Evolutionary conservation across 1,139 yeast species (phyloP).

Genomic region (Suhomyces coccinellae): DNA sequence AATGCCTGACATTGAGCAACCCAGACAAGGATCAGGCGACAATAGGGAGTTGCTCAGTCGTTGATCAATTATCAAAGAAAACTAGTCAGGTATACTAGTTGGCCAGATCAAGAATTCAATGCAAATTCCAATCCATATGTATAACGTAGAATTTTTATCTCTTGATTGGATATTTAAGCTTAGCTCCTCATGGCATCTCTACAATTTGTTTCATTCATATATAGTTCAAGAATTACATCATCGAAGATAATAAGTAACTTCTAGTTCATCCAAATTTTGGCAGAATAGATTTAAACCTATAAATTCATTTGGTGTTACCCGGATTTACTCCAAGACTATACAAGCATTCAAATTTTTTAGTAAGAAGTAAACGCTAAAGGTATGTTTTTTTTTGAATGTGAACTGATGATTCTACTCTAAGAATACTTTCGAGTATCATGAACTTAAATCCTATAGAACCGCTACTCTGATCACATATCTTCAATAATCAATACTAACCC

Average conservation of each 20-base stretch:
- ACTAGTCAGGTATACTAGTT: constrained; percentile 4
- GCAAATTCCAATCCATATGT: neutral
- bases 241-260: no score
- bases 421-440: constrained; percentile 14
- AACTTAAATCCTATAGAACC: constrained; percentile 23
- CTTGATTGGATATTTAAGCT: neutral
- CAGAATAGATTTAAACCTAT: no score
- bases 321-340: neutral
- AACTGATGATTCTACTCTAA: constrained; percentile 20
- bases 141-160: neutral
- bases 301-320: neutral
- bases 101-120: neutral
- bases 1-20: constrained; percentile 10
- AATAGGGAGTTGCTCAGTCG: constrained; percentile 9
- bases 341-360: neutral
- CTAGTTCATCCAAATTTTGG: no score
- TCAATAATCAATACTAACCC: constrained; percentile 4
- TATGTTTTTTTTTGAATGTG: constrained; percentile 2
- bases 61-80: neutral
- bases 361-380: neutral
- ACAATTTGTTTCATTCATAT: neutral
- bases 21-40: constrained; percentile 3
- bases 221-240: neutral
- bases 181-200: neutral
- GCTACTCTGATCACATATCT: constrained; percentile 20